phyloP scores from a whole-genome alignment of 768 basidiomycete species.

The Lentinula detonsa region DNA sequence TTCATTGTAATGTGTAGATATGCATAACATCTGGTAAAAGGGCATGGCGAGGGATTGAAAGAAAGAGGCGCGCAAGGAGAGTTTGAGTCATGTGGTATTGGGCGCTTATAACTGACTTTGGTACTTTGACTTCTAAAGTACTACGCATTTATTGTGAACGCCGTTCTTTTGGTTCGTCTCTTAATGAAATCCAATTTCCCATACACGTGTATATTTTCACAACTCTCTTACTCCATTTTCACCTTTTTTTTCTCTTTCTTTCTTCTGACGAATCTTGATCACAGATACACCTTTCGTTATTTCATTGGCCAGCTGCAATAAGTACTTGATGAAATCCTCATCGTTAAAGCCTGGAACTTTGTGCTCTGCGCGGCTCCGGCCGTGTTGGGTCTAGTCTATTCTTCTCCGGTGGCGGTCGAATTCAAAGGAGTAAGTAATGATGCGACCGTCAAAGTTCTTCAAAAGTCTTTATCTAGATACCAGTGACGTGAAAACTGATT shows the following conservation, averaged over 20 bases:
- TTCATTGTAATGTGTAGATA: constrained; percentile 67
- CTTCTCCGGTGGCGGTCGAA: background rate
- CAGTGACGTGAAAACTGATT: background rate
- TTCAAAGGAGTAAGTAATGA: background rate
- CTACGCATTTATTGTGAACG: background rate
- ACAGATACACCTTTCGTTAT: background rate
- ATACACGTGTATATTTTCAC: background rate
- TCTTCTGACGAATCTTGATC: background rate
- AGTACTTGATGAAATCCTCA: background rate
- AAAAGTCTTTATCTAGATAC: background rate
- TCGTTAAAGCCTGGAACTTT: background rate
- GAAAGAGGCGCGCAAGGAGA: background rate
- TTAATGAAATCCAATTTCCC: background rate
- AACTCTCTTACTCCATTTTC: background rate
- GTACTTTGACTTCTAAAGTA: background rate
- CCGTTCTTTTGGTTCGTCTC: background rate
- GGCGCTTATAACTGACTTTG: background rate
- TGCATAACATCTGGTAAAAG: constrained; percentile 83
- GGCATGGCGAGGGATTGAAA: constrained; percentile 47
- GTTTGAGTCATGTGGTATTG: background rate
- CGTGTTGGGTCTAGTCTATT: background rate
- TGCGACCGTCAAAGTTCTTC: background rate
- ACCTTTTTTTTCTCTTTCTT: background rate
- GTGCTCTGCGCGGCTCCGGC: background rate
- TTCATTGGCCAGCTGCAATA: background rate